Conservation (phyloP, 2,329 filamentous ascomycete genomes). For the Parastagonospora nodorum region DNA sequence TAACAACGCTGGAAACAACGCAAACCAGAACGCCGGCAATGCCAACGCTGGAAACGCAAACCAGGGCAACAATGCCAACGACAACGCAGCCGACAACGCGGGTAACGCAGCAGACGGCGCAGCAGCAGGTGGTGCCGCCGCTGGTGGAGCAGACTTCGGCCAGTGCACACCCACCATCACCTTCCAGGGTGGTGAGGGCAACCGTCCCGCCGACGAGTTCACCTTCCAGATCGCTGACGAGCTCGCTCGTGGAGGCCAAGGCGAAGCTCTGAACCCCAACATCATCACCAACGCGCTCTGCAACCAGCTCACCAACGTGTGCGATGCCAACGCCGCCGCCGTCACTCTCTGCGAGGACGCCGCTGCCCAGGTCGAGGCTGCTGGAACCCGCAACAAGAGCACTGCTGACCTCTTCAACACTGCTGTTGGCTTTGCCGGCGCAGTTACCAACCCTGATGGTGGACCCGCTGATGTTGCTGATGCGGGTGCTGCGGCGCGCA, state of each 20-base stretch:
- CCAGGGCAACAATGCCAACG: constrained; percentile 9
- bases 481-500: constrained; percentile 21
- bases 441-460: constrained; percentile 39
- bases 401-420: constrained; percentile 51
- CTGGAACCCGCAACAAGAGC: constrained; percentile 47
- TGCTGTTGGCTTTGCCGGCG: constrained; percentile 45
- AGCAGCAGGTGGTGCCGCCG: constrained; percentile 11
- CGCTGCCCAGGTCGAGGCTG: constrained; percentile 57
- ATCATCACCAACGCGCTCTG: constrained; percentile 76
- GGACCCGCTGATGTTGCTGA: constrained; percentile 25
- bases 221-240: constrained; percentile 72
- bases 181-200: constrained; percentile 60
- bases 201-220: constrained; percentile 61
- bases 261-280: constrained; percentile 72
- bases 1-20: too few relatives aligned
- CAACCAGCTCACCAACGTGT: constrained; percentile 71
- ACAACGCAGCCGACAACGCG: constrained; percentile 7
- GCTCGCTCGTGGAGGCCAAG: constrained; percentile 63
- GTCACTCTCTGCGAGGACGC: constrained; percentile 59
- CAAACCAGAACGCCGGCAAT: too few relatives aligned
- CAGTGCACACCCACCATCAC: constrained; percentile 59
- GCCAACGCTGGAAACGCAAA: neutral
- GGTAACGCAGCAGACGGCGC: constrained; percentile 13
- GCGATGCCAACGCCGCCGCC: constrained; percentile 65
- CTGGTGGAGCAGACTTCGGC: constrained; percentile 42